Evolutionary conservation across 2,329 filamentous ascomycete genomes (phyloP), one percentile per base, ranked within the genome.

Genomic region (Curvularia eragrostidis): DNA sequence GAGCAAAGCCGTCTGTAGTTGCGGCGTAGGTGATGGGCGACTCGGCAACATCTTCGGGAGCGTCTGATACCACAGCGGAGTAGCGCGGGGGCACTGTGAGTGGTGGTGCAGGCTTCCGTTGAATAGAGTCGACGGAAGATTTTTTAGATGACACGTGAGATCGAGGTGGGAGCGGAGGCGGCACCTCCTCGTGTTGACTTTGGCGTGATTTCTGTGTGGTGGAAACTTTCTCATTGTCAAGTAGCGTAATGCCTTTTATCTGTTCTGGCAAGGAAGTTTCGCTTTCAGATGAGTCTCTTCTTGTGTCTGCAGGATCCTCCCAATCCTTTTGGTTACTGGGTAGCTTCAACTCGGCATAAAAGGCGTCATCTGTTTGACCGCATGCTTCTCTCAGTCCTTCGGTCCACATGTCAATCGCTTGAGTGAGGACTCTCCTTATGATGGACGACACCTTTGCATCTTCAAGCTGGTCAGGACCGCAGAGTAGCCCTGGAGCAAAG

Each of bases 401-500:
- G 2, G 75, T 66, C 81, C 83, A 81, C 63, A 78, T 63, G 12
- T 79, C 73, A 38, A 84, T 79, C 2, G 82, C 81, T 34, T 79
- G 77, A 42, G 79, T 77, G 15, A 86, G 69, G 4, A 85, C 76
- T 12, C 79, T 78, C 19, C 80, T 76, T n/a, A 85, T 74, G 15
- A 84, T 80, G 1, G 77, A 79, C 3, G 82, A 82, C 69, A 84
- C 80, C 63, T 82, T 84, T 0, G 81, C 82, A 60, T 86, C 84
- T 58, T 84, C 81, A 38, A 84, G 72, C 62, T 84, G 82, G 66
- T 86, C 81, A 3, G 81, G 79, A 0, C 83, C 83, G 60, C 80
- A 79, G 12, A 85, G 67, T 3, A 86, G 69, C 38, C 81, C 79
- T 36, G 83, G 83, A 2, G 81, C 81, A 65, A 85, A 82, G 64